Conservation (phyloP, 192 early-diverging fungal genomes). For the Phycomyces blakesleeanus region DNA sequence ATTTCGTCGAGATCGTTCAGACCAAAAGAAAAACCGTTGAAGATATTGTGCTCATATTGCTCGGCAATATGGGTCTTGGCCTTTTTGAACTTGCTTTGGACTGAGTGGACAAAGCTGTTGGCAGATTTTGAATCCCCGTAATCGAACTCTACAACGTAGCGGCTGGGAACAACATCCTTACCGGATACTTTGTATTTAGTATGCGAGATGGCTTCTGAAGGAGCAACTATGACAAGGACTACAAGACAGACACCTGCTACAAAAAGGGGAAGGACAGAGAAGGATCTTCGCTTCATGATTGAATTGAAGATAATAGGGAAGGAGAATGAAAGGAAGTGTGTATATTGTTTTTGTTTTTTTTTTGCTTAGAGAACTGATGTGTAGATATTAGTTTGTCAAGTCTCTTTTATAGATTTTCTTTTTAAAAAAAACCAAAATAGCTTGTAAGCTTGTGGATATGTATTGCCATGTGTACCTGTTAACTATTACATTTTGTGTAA, state of each 20-base stretch:
- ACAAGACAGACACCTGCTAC: slow-evolving; percentile 14
- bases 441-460: too few relatives aligned
- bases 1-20: background rate
- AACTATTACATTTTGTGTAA: too few relatives aligned
- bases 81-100: background rate
- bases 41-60: slow-evolving; percentile 13
- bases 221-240: slow-evolving; percentile 3
- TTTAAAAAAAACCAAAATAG: too few relatives aligned
- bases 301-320: background rate
- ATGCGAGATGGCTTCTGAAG: slow-evolving; percentile 1
- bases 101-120: slow-evolving; percentile 8
- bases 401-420: too few relatives aligned
- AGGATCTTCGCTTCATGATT: slow-evolving; percentile 8
- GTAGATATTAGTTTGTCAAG: too few relatives aligned
- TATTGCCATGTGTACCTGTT: too few relatives aligned
- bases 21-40: slow-evolving; percentile 21
- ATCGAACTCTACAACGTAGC: slow-evolving; percentile 14
- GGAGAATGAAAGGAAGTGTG: background rate
- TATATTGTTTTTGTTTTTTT: too few relatives aligned
- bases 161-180: background rate
- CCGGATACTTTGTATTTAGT: slow-evolving; percentile 3
- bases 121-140: background rate
- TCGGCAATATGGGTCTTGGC: slow-evolving; percentile 8
- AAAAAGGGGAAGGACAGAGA: slow-evolving; percentile 10
- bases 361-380: too few relatives aligned